Conservation (phyloP, 345 rosid species). For the Arabis hirsuta region DNA sequence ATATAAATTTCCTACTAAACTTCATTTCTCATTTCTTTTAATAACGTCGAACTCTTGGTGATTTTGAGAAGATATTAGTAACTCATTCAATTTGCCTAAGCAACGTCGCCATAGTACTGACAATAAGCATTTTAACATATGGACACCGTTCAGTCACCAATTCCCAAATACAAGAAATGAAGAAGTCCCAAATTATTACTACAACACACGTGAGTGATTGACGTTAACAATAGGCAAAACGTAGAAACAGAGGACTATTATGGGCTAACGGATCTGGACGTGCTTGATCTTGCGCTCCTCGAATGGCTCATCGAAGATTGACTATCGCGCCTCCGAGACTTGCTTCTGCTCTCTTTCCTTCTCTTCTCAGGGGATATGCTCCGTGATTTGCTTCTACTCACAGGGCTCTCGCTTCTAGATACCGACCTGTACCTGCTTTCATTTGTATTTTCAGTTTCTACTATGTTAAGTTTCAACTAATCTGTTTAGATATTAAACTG, state of each 20-base stretch:
- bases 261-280: conserved; percentile 71
- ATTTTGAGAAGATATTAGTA: background rate
- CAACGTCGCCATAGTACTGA: background rate
- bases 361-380: conserved; percentile 45
- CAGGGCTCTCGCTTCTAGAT: conserved; percentile 51
- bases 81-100: background rate
- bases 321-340: conserved; percentile 36
- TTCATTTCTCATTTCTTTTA: too few relatives aligned
- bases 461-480: conserved; percentile 1
- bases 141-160: background rate
- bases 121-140: background rate
- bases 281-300: conserved; percentile 60
- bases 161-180: background rate
- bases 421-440: conserved; percentile 49
- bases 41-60: too few relatives aligned
- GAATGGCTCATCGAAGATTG: conserved; percentile 45
- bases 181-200: background rate
- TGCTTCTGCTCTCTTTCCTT: conserved; percentile 39
- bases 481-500: background rate
- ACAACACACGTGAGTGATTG: conserved; percentile 16
- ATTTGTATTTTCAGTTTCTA: conserved; percentile 20
- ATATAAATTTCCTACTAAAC: too few relatives aligned
- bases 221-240: background rate
- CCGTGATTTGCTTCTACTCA: conserved; percentile 42
- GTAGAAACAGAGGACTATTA: background rate